These are phyloP conservation scores for Cerioporus squamosus DNA, from an alignment of 1,284 basidiomycete species.

Conservation along the genomic window DNA sequence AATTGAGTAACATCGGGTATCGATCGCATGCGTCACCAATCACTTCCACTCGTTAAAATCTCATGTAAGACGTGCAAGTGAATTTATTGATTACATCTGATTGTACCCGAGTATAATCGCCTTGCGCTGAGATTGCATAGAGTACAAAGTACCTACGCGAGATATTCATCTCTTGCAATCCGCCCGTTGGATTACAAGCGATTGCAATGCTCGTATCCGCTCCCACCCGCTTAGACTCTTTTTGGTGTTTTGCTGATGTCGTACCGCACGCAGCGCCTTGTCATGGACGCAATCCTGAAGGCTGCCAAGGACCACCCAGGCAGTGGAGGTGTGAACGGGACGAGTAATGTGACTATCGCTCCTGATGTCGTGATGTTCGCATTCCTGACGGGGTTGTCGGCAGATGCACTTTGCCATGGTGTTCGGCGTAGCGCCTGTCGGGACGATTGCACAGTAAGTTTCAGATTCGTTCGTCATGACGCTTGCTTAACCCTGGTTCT, in stretches of 20 bases:
- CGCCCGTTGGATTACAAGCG: too few relatives aligned
- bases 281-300: conserved; percentile 71
- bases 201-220: too few relatives aligned
- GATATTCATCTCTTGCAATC: too few relatives aligned
- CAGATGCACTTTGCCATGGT: conserved; percentile 84
- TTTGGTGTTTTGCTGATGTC: conserved; percentile 40
- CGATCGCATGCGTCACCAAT: too few relatives aligned
- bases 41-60: too few relatives aligned
- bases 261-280: conserved; percentile 79
- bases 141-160: too few relatives aligned
- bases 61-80: too few relatives aligned
- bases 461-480: conserved; percentile 9
- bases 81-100: too few relatives aligned
- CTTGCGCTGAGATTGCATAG: too few relatives aligned
- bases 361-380: background rate
- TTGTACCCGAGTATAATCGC: too few relatives aligned
- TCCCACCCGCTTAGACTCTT: too few relatives aligned
- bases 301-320: conserved; percentile 60
- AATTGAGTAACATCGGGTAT: too few relatives aligned
- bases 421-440: conserved; percentile 70
- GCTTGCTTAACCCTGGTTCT: background rate
- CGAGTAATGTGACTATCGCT: conserved; percentile 63
- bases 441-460: conserved; percentile 88
- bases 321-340: conserved; percentile 75
- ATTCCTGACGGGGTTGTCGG: background rate